Evolutionary conservation across 148 eudicot species (phyloP).

Genomic region (Dysphania ambrosioides): DNA sequence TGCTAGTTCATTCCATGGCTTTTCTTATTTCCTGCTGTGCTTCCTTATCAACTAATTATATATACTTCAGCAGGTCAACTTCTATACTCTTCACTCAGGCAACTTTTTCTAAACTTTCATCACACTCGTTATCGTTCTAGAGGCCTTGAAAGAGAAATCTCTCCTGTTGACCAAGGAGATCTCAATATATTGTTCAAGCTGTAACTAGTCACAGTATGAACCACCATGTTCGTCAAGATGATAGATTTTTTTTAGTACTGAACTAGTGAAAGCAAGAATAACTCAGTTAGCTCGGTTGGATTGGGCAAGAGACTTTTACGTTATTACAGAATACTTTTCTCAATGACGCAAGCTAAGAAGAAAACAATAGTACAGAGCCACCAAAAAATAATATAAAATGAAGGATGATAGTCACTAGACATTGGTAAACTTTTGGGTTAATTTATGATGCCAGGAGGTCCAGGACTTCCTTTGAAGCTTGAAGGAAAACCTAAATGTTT

Average conservation of each 20-base stretch:
- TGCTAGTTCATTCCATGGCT: too few relatives aligned
- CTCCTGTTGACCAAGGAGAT: not conserved
- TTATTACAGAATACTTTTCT: not conserved
- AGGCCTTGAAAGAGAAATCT: not conserved
- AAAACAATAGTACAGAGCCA: not conserved
- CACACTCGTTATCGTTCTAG: not conserved
- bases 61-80: not conserved
- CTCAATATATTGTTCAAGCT: not conserved
- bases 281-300: not conserved
- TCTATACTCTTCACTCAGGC: too few relatives aligned
- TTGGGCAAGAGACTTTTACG: not conserved
- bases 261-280: not conserved
- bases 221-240: too few relatives aligned
- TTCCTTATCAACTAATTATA: constrained; percentile 2
- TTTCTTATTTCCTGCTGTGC: too few relatives aligned
- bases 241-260: not conserved
- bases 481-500: not conserved
- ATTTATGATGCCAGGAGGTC: not conserved
- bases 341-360: not conserved
- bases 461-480: not conserved
- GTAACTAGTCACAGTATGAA: not conserved
- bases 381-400: too few relatives aligned
- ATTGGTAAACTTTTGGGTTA: not conserved
- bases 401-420: not conserved
- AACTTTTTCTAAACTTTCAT: not conserved